Evolutionary conservation across 441 rosid genomes (phyloP).

Genomic region (Pelargonium fulgidum): DNA sequence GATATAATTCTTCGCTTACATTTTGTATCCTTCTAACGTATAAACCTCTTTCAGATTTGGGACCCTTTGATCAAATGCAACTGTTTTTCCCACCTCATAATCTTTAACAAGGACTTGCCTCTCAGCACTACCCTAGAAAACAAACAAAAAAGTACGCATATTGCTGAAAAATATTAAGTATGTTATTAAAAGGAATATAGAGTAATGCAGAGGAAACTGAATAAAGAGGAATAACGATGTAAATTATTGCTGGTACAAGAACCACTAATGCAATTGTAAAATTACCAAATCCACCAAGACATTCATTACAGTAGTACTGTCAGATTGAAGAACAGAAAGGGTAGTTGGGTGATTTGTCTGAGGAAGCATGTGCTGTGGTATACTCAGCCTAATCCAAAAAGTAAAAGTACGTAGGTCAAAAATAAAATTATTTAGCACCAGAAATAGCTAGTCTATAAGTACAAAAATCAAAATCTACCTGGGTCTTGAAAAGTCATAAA

Average conservation of each 20-base stretch:
- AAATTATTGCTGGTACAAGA: constrained; percentile 7
- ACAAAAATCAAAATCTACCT: constrained; percentile 40
- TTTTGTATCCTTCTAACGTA: constrained; percentile 80
- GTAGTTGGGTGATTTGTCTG: constrained; percentile 83
- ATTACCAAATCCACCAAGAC: constrained; percentile 94
- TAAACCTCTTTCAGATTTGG: constrained; percentile 75
- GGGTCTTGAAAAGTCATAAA: constrained; percentile 85
- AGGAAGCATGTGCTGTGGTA: constrained; percentile 79
- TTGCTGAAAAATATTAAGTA: constrained; percentile 12
- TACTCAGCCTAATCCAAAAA: constrained; percentile 50
- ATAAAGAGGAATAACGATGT: constrained; percentile 7
- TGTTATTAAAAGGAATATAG: neutral
- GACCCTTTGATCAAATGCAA: constrained; percentile 81
- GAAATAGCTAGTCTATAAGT: constrained; percentile 8
- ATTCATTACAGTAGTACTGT: constrained; percentile 68
- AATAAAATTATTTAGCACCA: constrained; percentile 12
- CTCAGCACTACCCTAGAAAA: constrained; percentile 65
- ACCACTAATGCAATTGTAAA: constrained; percentile 11
- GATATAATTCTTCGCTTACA: constrained; percentile 40
- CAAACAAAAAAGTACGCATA: constrained; percentile 17
- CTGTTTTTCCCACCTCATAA: constrained; percentile 69
- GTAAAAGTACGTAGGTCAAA: constrained; percentile 19
- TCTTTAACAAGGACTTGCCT: constrained; percentile 92
- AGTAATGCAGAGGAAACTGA: constrained; percentile 8
- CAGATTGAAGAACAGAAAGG: constrained; percentile 61